Base-by-base conservation (phyloP, 805 yeast genomes). In the Alloascoidea hylecoeti region DNA sequence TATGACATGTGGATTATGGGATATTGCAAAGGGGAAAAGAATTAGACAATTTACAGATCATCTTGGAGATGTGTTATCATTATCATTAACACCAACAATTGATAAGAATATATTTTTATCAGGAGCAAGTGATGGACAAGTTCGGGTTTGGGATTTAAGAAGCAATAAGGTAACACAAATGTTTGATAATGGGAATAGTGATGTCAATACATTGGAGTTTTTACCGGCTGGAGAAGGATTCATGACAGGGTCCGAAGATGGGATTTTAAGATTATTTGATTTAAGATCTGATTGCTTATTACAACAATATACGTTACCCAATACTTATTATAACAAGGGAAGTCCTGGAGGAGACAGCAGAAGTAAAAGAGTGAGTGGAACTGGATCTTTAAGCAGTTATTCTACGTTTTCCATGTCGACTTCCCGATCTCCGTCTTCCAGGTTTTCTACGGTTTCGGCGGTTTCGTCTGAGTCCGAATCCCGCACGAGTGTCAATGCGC, bases 131-230 rank as follows among this genome's bases (percentile, higher is more conserved):
- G 84, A 79, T 45, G 95, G 96, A 0, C 74, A 72, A 37, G 72
- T 82, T 6, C 68, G 78, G 38, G 55, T 85, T 2, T 88, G 96
- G 96, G 97, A 88, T 52, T 63, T 84, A 16, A 62, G 96, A 39
- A 52, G 75, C 37, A 65, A 76, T 16, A 58, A 42, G 17, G 40
- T 49, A n/a, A 41, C 40, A 6, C 55, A 51, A 37, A 50, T 52
- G 4, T 52, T 78, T 60, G 61, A 62, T 35, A 69, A 75, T 1
- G 70, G 81, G 17, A 65, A 66, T 17, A 66, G 67, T 35, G 96
- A 88, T 51, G 71, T 82, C 16, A 78, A 77, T 37, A 54, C 70
- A 4, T 55, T 80, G 4, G 63, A 68, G 43, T 73, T 73, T 47
- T 77, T 78, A 50, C 84, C 84, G 5, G 79, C 75, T 44, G 84